These are phyloP conservation scores for Chloranthus sessilifolius DNA, from an alignment of 164 flowering plant species.

Conservation along the genomic window DNA sequence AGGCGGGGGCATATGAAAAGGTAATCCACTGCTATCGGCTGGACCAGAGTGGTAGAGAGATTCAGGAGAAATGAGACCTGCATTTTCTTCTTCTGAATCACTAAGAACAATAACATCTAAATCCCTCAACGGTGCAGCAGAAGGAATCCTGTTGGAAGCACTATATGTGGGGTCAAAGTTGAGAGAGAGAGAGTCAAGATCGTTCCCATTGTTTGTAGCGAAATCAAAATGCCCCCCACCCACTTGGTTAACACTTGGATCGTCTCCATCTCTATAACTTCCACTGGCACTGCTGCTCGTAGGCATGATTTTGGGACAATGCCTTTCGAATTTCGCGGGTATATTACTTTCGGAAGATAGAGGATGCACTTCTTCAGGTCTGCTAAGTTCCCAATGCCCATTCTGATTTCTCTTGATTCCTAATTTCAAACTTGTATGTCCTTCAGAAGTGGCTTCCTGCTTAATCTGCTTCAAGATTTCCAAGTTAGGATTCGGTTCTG, in stretches of 20 bases:
- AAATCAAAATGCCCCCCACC: constrained; percentile 54
- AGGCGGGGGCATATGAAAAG: constrained; percentile 33
- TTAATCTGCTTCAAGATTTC: constrained; percentile 48
- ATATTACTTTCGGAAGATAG: constrained; percentile 35
- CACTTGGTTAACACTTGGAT: constrained; percentile 76
- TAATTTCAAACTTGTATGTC: constrained; percentile 48
- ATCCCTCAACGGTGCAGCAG: constrained; percentile 33
- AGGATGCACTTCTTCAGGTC: constrained; percentile 43
- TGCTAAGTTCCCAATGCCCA: constrained; percentile 76
- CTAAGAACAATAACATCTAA: constrained; percentile 75
- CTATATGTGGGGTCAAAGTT: constrained; percentile 38
- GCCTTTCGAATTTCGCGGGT: constrained; percentile 25
- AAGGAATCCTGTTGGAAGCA: constrained; percentile 27
- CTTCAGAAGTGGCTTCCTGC: constrained; percentile 61
- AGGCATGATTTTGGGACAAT: constrained; percentile 41
- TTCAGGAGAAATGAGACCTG: constrained; percentile 35
- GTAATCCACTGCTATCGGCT: constrained; percentile 25
- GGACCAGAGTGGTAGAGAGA: constrained; percentile 23
- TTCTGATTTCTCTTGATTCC: constrained; percentile 64
- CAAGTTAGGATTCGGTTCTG: constrained; percentile 29
- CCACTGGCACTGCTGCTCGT: constrained; percentile 82
- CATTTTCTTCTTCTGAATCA: constrained; percentile 85
- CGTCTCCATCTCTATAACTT: constrained; percentile 77
- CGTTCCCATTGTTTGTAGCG: constrained; percentile 46
- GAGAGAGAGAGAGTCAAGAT: constrained; percentile 55